Conservation (phyloP, 345 rosid genomes). For the Syzygium jambos region DNA sequence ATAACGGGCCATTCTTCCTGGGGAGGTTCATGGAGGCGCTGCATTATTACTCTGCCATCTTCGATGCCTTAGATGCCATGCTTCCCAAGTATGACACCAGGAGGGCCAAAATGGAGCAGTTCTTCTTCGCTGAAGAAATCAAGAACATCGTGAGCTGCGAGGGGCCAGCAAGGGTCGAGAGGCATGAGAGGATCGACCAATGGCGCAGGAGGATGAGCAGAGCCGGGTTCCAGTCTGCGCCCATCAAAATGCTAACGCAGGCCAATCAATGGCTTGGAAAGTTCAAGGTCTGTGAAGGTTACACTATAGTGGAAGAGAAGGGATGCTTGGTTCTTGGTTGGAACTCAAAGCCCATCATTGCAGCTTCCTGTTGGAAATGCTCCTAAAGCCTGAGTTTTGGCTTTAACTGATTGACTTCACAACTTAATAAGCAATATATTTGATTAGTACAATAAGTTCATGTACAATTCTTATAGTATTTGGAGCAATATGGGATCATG, state of each 20-base stretch:
- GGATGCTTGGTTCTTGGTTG: conserved; percentile 51
- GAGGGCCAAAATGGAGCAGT: conserved; percentile 50
- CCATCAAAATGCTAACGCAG: conserved; percentile 22
- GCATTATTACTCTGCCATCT: conserved; percentile 55
- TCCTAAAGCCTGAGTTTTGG: background rate
- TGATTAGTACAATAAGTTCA: too few relatives aligned
- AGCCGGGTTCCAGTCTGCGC: conserved; percentile 33
- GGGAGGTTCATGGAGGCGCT: conserved; percentile 61
- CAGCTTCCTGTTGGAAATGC: conserved; percentile 57
- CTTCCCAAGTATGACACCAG: conserved; percentile 49
- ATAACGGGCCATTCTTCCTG: conserved; percentile 47
- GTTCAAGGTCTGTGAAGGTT: conserved; percentile 21
- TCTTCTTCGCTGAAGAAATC: conserved; percentile 45
- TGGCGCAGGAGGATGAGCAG: conserved; percentile 55
- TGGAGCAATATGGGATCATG: too few relatives aligned
- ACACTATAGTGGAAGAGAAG: conserved; percentile 37
- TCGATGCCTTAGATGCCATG: conserved; percentile 43
- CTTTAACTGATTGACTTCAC: background rate
- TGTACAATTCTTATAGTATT: too few relatives aligned
- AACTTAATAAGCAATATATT: background rate
- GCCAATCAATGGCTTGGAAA: conserved; percentile 40
- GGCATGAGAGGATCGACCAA: conserved; percentile 49
- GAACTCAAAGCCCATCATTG: conserved; percentile 45
- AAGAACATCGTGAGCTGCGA: conserved; percentile 60
- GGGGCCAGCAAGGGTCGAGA: conserved; percentile 37